Base-by-base conservation (phyloP, 2,329 filamentous ascomycete genomes). In the Nothomitra cinnamomea region DNA sequence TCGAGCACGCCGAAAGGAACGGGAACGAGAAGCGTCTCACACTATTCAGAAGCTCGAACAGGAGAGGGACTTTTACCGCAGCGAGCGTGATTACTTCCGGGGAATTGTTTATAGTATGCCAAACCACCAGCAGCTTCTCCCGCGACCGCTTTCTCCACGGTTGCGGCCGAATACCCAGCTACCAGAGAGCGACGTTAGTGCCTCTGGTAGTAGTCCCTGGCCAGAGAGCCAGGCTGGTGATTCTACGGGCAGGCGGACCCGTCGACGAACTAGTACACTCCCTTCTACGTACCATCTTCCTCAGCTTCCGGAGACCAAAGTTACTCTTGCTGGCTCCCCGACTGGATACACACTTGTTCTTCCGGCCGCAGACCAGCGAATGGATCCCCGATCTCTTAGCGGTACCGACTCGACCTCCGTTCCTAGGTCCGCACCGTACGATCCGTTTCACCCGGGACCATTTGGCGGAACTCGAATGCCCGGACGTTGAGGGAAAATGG, bases 1-100 rank as follows among this genome's bases (percentile, higher is more conserved):
- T 59, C 78, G 87, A 54, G 79, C 82, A 62, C 77, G 88, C 56
- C 81, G 87, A 62, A 94, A 94, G 68, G 85, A 88, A 62, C 82
- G 84, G 64, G 85, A 90, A 64, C 78, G 78, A 60, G 83, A 87
- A 64, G 83, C 82, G 55, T 78, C 78, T 15, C 74, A 76, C 53
- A 82, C 77, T 51, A 80, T 90, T 57, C 74, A 83, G 51, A 78
- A 80, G 59, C 70, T 90, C 53, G 82, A 87, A 62, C 73, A 77
- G 40, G 82, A 88, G 61, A 72, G 77, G 28, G 83, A 90, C 56
- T 87, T 80, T 64, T 90, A 90, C 64, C 76, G 80, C 47, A 32
- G 28, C 10, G 28, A 32, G 10, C 28, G 28, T 32, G 28, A 32
- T 32, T 49, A 49, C 32, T 49, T 49, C 45, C 45, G 45, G n/a